phyloP scores from a whole-genome alignment of 2,329 filamentous ascomycete genomes.

The Blastomyces emzantsi region DNA sequence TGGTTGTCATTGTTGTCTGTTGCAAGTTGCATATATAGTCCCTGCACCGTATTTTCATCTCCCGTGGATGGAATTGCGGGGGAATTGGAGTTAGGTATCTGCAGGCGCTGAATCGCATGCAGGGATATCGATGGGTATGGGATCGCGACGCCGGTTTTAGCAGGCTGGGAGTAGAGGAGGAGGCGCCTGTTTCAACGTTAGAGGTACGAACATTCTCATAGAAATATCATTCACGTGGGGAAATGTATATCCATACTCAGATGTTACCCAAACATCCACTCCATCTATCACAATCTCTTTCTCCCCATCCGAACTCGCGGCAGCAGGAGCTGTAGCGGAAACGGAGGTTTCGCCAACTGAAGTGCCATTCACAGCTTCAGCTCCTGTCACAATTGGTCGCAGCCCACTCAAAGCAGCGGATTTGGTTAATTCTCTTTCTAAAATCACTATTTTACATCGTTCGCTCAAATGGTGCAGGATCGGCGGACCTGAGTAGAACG shows the following conservation, averaged over 20 bases:
- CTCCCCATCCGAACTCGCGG: slow-evolving; percentile 16
- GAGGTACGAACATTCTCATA: not conserved
- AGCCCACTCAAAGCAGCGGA: slow-evolving; percentile 29
- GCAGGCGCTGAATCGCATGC: slow-evolving; percentile 41
- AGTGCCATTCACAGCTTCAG: slow-evolving; percentile 13
- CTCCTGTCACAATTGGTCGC: slow-evolving; percentile 15
- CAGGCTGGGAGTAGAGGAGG: slow-evolving; percentile 32
- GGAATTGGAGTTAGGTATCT: slow-evolving; percentile 23
- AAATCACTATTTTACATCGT: slow-evolving; percentile 36
- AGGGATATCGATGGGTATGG: slow-evolving; percentile 42
- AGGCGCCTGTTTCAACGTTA: slow-evolving; percentile 32
- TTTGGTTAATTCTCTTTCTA: slow-evolving; percentile 32
- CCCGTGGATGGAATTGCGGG: not conserved
- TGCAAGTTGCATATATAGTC: slow-evolving; percentile 42
- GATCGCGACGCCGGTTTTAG: slow-evolving; percentile 35
- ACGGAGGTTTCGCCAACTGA: not conserved
- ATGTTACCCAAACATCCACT: slow-evolving; percentile 41
- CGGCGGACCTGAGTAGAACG: slow-evolving; percentile 40
- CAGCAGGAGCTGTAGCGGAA: slow-evolving; percentile 12
- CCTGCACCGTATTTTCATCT: slow-evolving; percentile 30
- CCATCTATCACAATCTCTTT: slow-evolving; percentile 32
- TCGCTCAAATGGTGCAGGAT: slow-evolving; percentile 41
- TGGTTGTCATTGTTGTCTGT: slow-evolving; percentile 23
- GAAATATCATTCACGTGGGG: not conserved
- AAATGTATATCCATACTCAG: slow-evolving; percentile 31